phyloP scores from a whole-genome alignment of 306 rosid species.

The Albizia julibrissin region DNA sequence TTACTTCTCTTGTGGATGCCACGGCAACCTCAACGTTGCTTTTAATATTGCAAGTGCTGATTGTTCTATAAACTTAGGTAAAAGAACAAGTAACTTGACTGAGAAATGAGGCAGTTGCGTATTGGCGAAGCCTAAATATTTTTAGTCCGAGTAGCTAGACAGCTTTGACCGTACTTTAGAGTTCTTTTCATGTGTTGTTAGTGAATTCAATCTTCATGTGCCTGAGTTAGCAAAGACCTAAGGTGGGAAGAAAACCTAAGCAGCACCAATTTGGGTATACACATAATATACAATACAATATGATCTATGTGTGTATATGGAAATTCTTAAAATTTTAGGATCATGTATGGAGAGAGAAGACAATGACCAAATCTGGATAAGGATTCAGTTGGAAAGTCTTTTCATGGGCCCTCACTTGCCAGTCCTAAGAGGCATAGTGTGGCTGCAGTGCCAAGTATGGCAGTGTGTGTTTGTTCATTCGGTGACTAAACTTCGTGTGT shows the following conservation, averaged over 20 bases:
- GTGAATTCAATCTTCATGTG: too few relatives aligned
- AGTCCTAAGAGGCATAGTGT: not conserved
- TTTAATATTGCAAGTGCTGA: not conserved
- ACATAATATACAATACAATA: not conserved
- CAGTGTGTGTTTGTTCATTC: not conserved
- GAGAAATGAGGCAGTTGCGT: not conserved
- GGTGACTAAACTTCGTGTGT: not conserved
- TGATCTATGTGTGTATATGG: not conserved
- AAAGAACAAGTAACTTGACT: not conserved
- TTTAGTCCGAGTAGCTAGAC: not conserved
- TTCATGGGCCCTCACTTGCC: not conserved
- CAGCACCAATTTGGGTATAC: not conserved
- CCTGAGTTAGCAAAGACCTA: not conserved
- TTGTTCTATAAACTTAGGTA: not conserved
- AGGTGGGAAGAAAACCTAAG: not conserved
- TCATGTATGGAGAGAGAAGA: not conserved
- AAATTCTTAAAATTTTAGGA: not conserved
- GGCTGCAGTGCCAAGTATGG: not conserved
- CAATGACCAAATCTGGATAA: not conserved
- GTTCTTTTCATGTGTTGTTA: not conserved
- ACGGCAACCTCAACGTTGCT: not conserved
- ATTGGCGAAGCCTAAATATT: not conserved
- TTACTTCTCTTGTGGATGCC: constrained; percentile 16
- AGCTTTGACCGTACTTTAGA: not conserved
- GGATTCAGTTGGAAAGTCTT: not conserved